These are phyloP conservation scores for Amesomyces nigricolor DNA, from an alignment of 2,329 filamentous ascomycete genomes.

Conservation along the genomic window DNA sequence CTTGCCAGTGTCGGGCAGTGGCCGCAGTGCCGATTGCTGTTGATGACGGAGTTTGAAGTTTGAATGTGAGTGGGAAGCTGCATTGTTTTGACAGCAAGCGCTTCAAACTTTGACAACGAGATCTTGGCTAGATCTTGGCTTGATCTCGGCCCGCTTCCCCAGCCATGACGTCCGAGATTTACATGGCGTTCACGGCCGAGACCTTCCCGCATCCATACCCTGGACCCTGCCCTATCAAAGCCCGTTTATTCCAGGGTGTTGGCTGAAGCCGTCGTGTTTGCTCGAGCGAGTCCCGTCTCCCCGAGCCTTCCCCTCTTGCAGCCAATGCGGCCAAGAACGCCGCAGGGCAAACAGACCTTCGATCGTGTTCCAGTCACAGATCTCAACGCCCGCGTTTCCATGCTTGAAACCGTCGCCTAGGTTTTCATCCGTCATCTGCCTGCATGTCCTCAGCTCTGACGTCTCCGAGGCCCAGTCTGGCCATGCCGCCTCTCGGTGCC, in stretches of 20 bases:
- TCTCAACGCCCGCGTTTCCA: background rate
- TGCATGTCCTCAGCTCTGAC: conserved; percentile 1
- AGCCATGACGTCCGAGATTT: background rate
- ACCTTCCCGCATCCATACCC: background rate
- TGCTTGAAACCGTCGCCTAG: background rate
- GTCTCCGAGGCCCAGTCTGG: background rate
- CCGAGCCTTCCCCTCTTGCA: background rate
- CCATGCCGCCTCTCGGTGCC: too few species aligned
- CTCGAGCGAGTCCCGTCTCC: background rate
- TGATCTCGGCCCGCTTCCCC: background rate
- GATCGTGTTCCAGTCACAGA: background rate
- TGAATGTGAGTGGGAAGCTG: background rate
- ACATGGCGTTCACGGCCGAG: conserved; percentile 5
- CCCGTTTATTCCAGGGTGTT: background rate
- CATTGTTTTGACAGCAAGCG: background rate
- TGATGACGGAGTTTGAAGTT: too few species aligned
- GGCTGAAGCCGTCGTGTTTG: background rate
- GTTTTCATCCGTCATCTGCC: background rate
- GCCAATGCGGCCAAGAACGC: conserved; percentile 5
- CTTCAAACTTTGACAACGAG: too few species aligned
- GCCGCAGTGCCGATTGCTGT: too few species aligned
- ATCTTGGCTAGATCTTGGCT: too few species aligned
- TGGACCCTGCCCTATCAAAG: background rate
- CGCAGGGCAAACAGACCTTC: conserved; percentile 4
- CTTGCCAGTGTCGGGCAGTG: too few species aligned